These are phyloP conservation scores for Trypethelium eluteriae DNA, from an alignment of 495 filamentous ascomycete genomes.

Conservation along the genomic window DNA sequence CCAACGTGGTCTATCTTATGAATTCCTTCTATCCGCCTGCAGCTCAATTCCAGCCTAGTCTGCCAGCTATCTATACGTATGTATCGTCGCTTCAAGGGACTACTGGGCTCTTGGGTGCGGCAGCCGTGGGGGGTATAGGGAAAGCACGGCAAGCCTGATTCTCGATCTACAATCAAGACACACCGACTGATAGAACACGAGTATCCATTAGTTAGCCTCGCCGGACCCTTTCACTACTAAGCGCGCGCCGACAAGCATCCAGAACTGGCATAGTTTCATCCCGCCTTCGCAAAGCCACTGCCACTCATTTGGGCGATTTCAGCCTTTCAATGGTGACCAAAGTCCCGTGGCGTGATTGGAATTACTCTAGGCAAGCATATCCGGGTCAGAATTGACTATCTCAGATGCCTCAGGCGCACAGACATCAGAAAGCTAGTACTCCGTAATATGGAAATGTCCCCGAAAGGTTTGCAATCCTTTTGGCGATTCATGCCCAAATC, in stretches of 20 bases:
- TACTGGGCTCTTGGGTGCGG: too few relatives aligned
- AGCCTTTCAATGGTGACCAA: background rate
- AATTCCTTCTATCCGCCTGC: background rate
- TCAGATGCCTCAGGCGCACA: too few relatives aligned
- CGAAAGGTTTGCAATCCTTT: too few relatives aligned
- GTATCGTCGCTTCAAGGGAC: too few relatives aligned
- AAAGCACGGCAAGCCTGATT: background rate
- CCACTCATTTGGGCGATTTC: background rate
- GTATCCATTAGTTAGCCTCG: background rate
- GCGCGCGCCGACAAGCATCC: background rate
- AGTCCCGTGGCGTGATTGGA: background rate
- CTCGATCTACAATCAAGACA: slow-evolving; percentile 1
- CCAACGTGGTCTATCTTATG: background rate
- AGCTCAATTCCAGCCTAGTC: background rate
- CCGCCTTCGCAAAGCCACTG: background rate
- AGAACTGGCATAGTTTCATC: background rate
- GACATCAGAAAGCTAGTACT: too few relatives aligned
- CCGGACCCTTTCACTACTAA: background rate
- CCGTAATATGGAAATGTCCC: too few relatives aligned
- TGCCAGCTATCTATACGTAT: background rate
- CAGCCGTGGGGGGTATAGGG: too few relatives aligned
- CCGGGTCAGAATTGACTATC: background rate
- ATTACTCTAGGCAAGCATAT: background rate
- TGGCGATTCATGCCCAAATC: too few relatives aligned
- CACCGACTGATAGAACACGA: background rate